These are phyloP conservation scores for Tieghemostelium lacteum DNA, from an alignment of 78 protist species.

Conservation along the genomic window DNA sequence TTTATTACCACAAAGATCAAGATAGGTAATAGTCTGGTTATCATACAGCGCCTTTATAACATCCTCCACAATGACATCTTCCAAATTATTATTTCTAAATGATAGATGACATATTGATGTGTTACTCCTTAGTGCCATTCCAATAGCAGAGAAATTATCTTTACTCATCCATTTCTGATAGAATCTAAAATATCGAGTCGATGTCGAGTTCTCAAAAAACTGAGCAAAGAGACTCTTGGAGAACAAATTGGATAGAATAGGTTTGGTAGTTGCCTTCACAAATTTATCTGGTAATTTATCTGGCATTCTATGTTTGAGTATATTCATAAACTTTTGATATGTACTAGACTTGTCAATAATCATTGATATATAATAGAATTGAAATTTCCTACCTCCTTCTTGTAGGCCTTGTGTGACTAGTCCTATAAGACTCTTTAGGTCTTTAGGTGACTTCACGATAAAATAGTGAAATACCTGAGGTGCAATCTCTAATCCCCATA, in stretches of 20 bases:
- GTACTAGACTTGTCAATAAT: constrained; percentile 39
- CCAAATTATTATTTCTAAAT: constrained; percentile 34
- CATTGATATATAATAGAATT: constrained; percentile 58
- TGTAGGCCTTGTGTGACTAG: constrained; percentile 18
- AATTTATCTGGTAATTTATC: constrained; percentile 64
- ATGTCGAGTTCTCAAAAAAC: constrained; percentile 25
- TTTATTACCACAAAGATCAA: constrained; percentile 55
- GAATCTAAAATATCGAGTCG: constrained; percentile 55
- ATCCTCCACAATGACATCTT: constrained; percentile 13
- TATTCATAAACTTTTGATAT: constrained; percentile 69
- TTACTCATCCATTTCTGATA: constrained; percentile 65
- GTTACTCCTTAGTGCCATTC: constrained; percentile 20
- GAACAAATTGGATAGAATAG: constrained; percentile 32
- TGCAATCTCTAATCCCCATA: constrained; percentile 59
- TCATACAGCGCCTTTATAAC: constrained; percentile 29
- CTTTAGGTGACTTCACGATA: constrained; percentile 60
- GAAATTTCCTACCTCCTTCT: constrained; percentile 47
- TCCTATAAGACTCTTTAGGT: constrained; percentile 21
- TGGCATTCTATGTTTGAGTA: constrained; percentile 68
- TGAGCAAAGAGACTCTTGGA: constrained; percentile 17
- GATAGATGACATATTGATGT: constrained; percentile 41
- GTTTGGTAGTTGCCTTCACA: constrained; percentile 60
- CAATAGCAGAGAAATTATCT: constrained; percentile 57
- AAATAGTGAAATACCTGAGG: constrained; percentile 62
- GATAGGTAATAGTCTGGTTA: constrained; percentile 1